Percentiles rank a stretch among this genome's conserved stretches.
Conservation (phyloP, 1,139 yeast genomes). For the Debaryomyces coudertii region DNA sequence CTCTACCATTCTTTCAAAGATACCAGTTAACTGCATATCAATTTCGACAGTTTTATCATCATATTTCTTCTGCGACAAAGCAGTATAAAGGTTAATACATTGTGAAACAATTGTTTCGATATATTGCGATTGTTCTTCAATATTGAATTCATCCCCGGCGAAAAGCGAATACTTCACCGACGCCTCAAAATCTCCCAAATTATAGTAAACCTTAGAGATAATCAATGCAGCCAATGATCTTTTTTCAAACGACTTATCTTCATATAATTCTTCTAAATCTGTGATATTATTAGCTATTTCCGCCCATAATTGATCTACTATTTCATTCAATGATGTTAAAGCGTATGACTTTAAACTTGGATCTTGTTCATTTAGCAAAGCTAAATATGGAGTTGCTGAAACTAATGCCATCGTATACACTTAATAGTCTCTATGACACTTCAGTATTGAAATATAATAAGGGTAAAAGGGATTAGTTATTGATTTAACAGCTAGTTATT, state of each 20-base stretch:
- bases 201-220: conserved; percentile 92
- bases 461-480: not conserved
- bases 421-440: conserved; percentile 4
- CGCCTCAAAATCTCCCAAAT: conserved; percentile 90
- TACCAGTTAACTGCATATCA: conserved; percentile 63
- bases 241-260: conserved; percentile 75
- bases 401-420: conserved; percentile 55
- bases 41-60: conserved; percentile 44
- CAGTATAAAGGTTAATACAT: conserved; percentile 83
- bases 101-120: conserved; percentile 92
- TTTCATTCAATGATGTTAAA: conserved; percentile 72
- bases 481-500: conserved; percentile 6
- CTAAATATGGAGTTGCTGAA: conserved; percentile 88
- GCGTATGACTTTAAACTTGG: conserved; percentile 80
- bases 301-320: conserved; percentile 95
- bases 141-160: conserved; percentile 80
- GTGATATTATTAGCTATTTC: conserved; percentile 91
- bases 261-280: conserved; percentile 88
- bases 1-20: conserved; percentile 85
- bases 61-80: conserved; percentile 60
- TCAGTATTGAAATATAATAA: not conserved
- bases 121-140: conserved; percentile 77
- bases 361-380: conserved; percentile 84
- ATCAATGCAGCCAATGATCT: conserved; percentile 87
- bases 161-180: conserved; percentile 86